Percentiles rank a stretch among this genome's conserved stretches.
Evolutionary conservation across 2,329 filamentous ascomycete genomes (phyloP).

Genomic region (Zopfia rhizophila): DNA sequence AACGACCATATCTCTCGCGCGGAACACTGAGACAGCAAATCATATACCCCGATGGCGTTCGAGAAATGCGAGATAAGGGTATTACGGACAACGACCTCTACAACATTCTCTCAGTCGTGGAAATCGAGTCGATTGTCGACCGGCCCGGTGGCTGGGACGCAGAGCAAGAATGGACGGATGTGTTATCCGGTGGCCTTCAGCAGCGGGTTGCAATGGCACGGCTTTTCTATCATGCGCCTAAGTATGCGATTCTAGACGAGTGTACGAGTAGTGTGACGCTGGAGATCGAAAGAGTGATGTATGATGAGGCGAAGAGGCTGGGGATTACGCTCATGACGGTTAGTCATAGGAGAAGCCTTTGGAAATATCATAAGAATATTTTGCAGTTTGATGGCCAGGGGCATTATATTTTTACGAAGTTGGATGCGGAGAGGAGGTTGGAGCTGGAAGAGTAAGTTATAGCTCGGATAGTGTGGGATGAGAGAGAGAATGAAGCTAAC

Average conservation of each 20-base stretch:
- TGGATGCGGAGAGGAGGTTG: constrained; percentile 88
- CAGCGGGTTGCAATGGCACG: constrained; percentile 97
- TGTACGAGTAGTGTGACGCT: constrained; percentile 96
- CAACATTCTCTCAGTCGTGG: constrained; percentile 79
- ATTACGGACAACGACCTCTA: constrained; percentile 84
- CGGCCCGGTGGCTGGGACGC: constrained; percentile 88
- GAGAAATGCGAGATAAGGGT: constrained; percentile 86
- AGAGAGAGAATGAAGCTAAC: constrained; percentile 26
- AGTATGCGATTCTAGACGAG: constrained; percentile 96
- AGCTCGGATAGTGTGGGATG: constrained; percentile 17
- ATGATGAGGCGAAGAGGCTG: constrained; percentile 90
- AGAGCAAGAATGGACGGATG: constrained; percentile 96
- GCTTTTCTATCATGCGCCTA: constrained; percentile 90
- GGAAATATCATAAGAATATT: constrained; percentile 96
- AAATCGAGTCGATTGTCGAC: constrained; percentile 84
- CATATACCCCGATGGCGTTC: constrained; percentile 90
- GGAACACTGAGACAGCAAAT: constrained; percentile 96
- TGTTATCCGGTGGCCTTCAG: constrained; percentile 90
- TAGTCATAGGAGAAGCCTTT: constrained; percentile 87
- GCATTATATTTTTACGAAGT: constrained; percentile 84
- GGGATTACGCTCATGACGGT: constrained; percentile 98
- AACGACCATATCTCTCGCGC: constrained; percentile 90
- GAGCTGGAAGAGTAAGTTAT: constrained; percentile 79
- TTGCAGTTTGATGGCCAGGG: constrained; percentile 97
- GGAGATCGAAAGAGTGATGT: constrained; percentile 95